Evolutionary conservation across 306 rosid species (phyloP), one percentile per base, ranked within the genome.

Genomic region (Inga leiocalycina): DNA sequence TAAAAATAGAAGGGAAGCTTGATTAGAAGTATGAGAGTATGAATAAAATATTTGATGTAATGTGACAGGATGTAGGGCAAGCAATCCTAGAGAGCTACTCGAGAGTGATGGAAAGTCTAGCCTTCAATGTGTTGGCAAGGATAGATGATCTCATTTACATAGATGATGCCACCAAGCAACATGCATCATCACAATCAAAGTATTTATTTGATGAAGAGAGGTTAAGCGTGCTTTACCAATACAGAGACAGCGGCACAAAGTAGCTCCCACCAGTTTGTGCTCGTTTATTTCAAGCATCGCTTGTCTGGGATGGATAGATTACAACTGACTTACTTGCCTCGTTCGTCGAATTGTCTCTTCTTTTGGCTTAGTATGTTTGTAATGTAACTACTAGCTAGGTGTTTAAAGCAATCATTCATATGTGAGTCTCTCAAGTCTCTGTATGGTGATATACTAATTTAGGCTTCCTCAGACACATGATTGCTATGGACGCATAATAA

Each of bases 71-170:
- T 80, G 88, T 88, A 74, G 91, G 89, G 75, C 84, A 83, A 30
- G 86, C 90, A 48, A 81, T 88, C 77, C 86, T 86, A 10, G 93
- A 90, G 88, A 84, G 90, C 85, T 86, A 86, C 77, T 90, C 90
- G 5, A 82, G 90, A 76, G 90, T 84, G 84, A 78, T 86, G 87
- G 89, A 84, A 78, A 86, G 90, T 90, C 71, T 90, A 80, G 87
- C 91, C 81, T 90, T 82, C 86, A 83, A 88, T 79, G 81, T 86
- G 68, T 71, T 88, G 77, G 88, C 89, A 43, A 82, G 90, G 87
- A 88, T 88, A 41, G 93, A 90, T 76, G 90, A 90, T 86, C 87
- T 86, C 4, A 73, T 90, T 48, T 84, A 82, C 51, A 83, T 86
- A 10, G 89, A 88, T 1, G 90, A 86, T 62, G 88, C 82, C 48